Percentiles rank a stretch among this genome's conserved stretches.
Evolutionary conservation across 2,329 filamentous ascomycete genomes (phyloP).

Genomic region (Pyricularia sp.): DNA sequence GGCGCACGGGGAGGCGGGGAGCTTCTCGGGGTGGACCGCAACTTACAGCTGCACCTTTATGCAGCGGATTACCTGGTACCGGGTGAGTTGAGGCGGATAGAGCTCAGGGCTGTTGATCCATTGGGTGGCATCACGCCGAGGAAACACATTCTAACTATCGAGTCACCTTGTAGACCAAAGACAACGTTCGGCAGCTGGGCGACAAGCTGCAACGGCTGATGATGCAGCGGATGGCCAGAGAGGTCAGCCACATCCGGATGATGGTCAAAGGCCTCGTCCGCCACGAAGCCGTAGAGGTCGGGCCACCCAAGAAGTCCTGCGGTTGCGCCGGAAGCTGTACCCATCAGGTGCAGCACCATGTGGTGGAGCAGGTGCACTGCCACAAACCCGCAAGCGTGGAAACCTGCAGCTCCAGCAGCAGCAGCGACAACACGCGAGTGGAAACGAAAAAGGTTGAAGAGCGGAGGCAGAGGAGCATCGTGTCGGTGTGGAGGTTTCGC

Average conservation of each 20-base stretch:
- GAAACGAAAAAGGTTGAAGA: background rate
- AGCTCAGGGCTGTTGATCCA: background rate
- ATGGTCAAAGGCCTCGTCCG: conserved; percentile 11
- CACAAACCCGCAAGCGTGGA: background rate
- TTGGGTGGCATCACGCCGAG: background rate
- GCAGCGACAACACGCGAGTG: background rate
- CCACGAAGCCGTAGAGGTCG: background rate
- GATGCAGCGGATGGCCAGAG: conserved; percentile 11
- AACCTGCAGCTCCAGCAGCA: background rate
- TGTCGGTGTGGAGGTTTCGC: conserved; percentile 3
- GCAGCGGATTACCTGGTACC: conserved; percentile 13
- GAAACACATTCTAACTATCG: background rate
- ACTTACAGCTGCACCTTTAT: conserved; percentile 11
- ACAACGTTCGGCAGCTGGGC: conserved; percentile 9
- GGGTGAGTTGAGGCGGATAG: background rate
- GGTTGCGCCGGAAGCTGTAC: background rate
- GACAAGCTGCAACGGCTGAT: conserved; percentile 11
- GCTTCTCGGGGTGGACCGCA: conserved; percentile 7
- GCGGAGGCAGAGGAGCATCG: conserved; percentile 3
- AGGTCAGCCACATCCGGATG: conserved; percentile 11
- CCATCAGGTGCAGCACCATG: background rate
- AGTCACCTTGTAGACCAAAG: conserved; percentile 4
- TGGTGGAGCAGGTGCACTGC: background rate
- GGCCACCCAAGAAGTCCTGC: background rate
- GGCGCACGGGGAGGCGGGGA: conserved; percentile 7